Evolutionary conservation across 2,329 filamentous ascomycete genomes (phyloP), one percentile per base, ranked within the genome.

Genomic region (Colletotrichum cereale): DNA sequence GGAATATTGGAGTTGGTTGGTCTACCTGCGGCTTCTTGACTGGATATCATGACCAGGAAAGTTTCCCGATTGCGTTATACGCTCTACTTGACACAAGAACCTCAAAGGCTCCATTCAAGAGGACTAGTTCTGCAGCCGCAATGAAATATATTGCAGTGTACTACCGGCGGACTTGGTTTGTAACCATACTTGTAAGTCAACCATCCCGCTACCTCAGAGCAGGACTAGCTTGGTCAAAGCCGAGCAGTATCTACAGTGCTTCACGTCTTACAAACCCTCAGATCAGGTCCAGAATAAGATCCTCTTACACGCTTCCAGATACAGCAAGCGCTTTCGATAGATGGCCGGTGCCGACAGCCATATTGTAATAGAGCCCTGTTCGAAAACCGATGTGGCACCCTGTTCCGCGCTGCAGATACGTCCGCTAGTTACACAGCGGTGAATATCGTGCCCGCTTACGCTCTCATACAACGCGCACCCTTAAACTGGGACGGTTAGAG

Each of bases 401-500:
- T 31, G 24, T 16, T 24, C 21, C 14, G n/a, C 21, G 21, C 3
- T 12, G 21, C 42, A 26, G 21, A 3, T 31, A 16, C 38, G 38
- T 29, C 38, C 26, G 48, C 56, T 16, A 44, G 53, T 52, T 55
- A 68, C 38, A 71, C 31, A 29, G 24, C 58, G 38, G 29, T 31
- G 65, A 60, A 42, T 24, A n/a, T 48, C 44, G 40, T 60, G 36
- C 26, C 52, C 53, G 44, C 52, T 53, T 55, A 55, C 38, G 40
- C 52, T 10, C 57, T 53, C 24, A 34, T 29, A 8, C 12, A 2
- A 50, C 24, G 44, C 36, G 31, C 29, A 11, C 12, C 53, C 31
- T 21, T 36, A 21, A 24, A 40, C 14, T 36, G 14, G 24, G 7
- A 40, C 40, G 42, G 31, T 18, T 26, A n/a, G 18, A 55, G 64